A percentile compares a stretch with the other conserved stretches of the same genome.
phyloP scores from a whole-genome alignment of 2,329 filamentous ascomycete genomes.

The Fonsecaea pedrosoi region DNA sequence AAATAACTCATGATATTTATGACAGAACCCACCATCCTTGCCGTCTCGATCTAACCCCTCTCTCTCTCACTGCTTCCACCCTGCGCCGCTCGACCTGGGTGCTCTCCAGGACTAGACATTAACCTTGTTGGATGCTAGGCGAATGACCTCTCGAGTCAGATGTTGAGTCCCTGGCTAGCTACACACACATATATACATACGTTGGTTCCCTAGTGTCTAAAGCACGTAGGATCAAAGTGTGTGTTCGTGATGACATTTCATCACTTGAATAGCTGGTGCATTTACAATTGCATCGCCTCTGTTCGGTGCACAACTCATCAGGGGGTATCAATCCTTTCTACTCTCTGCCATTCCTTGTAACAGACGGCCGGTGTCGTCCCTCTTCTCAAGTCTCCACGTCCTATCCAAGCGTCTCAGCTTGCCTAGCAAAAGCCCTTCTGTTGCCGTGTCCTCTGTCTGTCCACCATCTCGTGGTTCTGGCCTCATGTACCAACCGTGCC shows the following conservation, averaged over 20 bases:
- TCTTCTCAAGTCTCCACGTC: not conserved
- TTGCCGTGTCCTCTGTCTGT: not conserved
- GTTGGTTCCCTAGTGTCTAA: not conserved
- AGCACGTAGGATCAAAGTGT: not conserved
- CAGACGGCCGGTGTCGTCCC: not conserved
- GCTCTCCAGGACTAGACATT: too few species aligned
- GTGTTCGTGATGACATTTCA: not conserved
- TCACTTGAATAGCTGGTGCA: not conserved
- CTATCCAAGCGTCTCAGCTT: slow-evolving; percentile 9
- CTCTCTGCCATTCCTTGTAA: not conserved
- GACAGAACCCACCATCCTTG: too few species aligned
- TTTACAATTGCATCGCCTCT: not conserved
- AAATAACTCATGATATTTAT: too few species aligned
- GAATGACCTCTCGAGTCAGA: too few species aligned
- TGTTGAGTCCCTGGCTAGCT: too few species aligned
- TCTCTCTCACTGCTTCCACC: too few species aligned
- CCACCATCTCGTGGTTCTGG: not conserved
- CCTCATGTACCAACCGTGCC: not conserved
- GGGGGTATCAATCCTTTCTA: not conserved
- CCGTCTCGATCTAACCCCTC: too few species aligned
- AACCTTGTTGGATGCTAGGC: too few species aligned
- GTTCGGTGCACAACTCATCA: not conserved
- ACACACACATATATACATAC: not conserved
- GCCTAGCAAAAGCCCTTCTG: not conserved
- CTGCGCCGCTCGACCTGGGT: too few species aligned